Conservation (phyloP, 768 basidiomycete species). For the Coprinellus micaceus region DNA sequence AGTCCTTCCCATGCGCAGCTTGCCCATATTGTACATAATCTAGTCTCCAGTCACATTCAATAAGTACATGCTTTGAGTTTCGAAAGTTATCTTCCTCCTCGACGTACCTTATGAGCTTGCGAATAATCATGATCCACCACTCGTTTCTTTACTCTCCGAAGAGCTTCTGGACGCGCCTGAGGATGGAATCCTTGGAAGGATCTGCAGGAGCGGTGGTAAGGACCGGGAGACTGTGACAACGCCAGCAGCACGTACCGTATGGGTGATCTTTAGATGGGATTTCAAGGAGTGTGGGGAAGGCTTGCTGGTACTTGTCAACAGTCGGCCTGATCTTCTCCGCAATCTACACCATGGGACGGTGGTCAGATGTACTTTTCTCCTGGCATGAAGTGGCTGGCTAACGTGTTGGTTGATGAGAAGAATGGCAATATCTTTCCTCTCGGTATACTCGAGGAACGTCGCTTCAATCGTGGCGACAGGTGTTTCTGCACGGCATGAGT, state of each 20-base stretch:
- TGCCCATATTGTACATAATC: slow-evolving; percentile 6
- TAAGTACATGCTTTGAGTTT: neutral
- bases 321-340: slow-evolving; percentile 96
- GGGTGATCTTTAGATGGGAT: slow-evolving; percentile 99
- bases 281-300: slow-evolving; percentile 95
- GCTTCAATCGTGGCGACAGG: slow-evolving; percentile 86
- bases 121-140: neutral
- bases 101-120: neutral
- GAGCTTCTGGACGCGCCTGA: slow-evolving; percentile 95
- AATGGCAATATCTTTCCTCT: slow-evolving; percentile 93
- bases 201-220: slow-evolving; percentile 43
- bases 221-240: neutral
- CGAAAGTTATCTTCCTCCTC: no score
- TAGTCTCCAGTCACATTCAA: neutral
- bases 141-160: slow-evolving; percentile 79
- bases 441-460: slow-evolving; percentile 91
- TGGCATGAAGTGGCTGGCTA: slow-evolving; percentile 25
- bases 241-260: slow-evolving; percentile 57
- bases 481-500: slow-evolving; percentile 57
- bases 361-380: neutral
- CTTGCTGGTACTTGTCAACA: slow-evolving; percentile 92
- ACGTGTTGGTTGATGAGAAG: slow-evolving; percentile 98
- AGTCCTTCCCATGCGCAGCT: neutral
- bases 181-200: slow-evolving; percentile 90
- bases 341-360: slow-evolving; percentile 60